phyloP scores from a whole-genome alignment of 176 grass and related monocot species.

The Rhynchospora breviuscula region DNA sequence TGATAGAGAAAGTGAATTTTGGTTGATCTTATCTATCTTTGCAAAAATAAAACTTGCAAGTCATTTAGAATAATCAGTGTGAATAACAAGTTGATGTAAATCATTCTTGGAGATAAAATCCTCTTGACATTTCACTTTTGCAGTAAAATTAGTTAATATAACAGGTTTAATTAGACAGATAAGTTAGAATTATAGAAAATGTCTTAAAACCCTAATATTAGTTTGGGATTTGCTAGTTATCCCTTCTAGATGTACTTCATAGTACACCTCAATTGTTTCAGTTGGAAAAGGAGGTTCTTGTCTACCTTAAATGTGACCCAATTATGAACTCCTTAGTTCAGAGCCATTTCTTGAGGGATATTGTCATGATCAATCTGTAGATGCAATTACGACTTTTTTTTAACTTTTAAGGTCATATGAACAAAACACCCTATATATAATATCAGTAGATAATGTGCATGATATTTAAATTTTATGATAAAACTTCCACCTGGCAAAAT shows the following conservation, averaged over 20 bases:
- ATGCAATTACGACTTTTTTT: not conserved
- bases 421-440: not conserved
- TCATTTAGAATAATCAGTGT: not conserved
- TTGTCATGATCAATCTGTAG: too few species aligned
- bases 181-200: not conserved
- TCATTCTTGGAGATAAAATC: not conserved
- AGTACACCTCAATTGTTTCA: not conserved
- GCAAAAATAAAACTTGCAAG: not conserved
- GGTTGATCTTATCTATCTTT: conserved; percentile 3
- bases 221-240: not conserved
- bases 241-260: not conserved
- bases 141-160: not conserved
- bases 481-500: not conserved
- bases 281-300: not conserved
- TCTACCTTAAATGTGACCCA: not conserved
- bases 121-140: too few species aligned
- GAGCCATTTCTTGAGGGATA: not conserved
- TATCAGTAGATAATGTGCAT: not conserved
- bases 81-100: not conserved
- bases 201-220: not conserved
- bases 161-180: not conserved
- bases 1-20: not conserved
- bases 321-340: not conserved
- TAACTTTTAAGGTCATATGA: not conserved
- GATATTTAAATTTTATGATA: not conserved